These are phyloP conservation scores for Ophiostoma novo-ulmi DNA, from an alignment of 2,329 filamentous ascomycete species.

Conservation along the genomic window DNA sequence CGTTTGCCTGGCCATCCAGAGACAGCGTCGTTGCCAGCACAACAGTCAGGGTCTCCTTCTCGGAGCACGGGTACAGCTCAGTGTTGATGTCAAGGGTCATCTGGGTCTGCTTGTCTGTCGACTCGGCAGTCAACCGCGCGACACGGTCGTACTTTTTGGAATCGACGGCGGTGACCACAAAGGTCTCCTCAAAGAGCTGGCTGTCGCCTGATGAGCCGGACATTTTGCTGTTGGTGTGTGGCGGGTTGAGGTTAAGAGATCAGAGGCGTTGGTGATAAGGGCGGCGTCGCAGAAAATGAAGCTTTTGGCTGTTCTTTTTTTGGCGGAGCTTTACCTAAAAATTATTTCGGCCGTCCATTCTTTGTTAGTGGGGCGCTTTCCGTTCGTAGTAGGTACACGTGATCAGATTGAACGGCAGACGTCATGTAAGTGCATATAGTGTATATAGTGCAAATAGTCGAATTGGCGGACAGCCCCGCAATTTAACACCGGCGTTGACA, in stretches of 20 bases:
- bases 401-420: neutral
- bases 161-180: conserved; percentile 75
- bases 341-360: conserved; percentile 18
- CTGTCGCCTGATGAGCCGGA: conserved; percentile 67
- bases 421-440: neutral
- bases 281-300: neutral
- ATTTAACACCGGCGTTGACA: neutral
- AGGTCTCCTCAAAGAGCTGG: conserved; percentile 88
- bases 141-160: conserved; percentile 92
- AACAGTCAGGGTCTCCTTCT: conserved; percentile 72
- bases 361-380: neutral
- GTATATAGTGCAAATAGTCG: neutral
- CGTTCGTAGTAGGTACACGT: neutral
- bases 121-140: conserved; percentile 73
- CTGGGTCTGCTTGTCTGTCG: conserved; percentile 62
- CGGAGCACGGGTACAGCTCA: conserved; percentile 75
- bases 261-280: neutral
- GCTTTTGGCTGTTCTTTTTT: neutral
- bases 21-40: conserved; percentile 80
- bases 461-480: neutral
- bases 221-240: conserved; percentile 34
- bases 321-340: conserved; percentile 17
- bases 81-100: conserved; percentile 91
- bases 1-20: conserved; percentile 68
- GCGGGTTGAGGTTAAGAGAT: neutral